Evolutionary conservation across 78 protist genomes (phyloP).

Genomic region (Monosiga brevicollis): DNA sequence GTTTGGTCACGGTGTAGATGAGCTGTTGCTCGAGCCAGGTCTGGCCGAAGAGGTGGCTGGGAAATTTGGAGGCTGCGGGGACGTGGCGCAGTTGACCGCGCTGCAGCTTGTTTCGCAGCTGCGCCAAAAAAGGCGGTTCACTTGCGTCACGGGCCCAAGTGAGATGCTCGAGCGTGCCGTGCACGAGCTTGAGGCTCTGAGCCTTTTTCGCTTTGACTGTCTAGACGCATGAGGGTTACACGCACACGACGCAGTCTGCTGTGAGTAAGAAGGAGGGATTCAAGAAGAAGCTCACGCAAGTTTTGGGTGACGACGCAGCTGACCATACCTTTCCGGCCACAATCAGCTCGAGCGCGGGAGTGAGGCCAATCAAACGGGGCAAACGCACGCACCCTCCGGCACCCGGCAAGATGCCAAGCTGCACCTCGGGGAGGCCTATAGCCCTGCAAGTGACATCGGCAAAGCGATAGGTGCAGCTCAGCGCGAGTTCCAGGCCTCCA

Average conservation of each 20-base stretch:
- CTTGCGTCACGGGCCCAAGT: not conserved
- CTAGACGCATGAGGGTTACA: too few species aligned
- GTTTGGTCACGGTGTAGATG: not conserved
- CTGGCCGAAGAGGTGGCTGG: not conserved
- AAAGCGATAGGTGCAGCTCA: slow-evolving; percentile 69
- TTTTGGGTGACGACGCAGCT: too few species aligned
- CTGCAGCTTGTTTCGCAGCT: not conserved
- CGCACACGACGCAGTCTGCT: too few species aligned
- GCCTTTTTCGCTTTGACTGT: not conserved
- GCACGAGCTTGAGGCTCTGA: not conserved
- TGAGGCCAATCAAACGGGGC: slow-evolving; percentile 67
- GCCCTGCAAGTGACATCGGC: slow-evolving; percentile 21
- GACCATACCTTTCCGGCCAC: slow-evolving; percentile 48
- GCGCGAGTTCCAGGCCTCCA: slow-evolving; percentile 74
- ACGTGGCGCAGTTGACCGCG: not conserved
- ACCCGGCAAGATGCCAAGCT: slow-evolving; percentile 84
- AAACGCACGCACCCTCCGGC: slow-evolving; percentile 87
- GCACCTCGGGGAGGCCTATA: slow-evolving; percentile 30
- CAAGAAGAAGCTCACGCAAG: too few species aligned
- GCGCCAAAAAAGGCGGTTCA: not conserved
- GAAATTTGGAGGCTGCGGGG: not conserved
- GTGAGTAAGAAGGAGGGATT: too few species aligned
- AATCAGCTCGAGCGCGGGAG: slow-evolving; percentile 38
- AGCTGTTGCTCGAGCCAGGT: not conserved
- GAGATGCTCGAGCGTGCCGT: not conserved